Evolutionary conservation across 345 rosid genomes (phyloP), one percentile per base, ranked within the genome.

Genomic region (Draba incana): DNA sequence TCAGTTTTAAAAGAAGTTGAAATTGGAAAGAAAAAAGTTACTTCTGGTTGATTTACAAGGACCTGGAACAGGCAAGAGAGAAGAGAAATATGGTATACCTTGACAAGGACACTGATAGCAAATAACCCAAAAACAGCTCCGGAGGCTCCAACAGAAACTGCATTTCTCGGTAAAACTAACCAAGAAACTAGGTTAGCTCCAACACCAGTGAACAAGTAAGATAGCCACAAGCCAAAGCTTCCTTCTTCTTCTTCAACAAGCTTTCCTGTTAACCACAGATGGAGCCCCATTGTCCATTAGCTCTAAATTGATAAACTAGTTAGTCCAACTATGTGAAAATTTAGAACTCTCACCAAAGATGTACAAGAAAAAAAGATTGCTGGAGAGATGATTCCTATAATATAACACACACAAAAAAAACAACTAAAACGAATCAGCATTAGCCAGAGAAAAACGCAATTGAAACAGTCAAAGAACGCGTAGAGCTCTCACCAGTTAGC

Each of bases 231-330:
- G 8, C 77, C 96, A 20, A 90, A 80, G 61, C 66, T 88, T 47
- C 97, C 96, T 77, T 90, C 97, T 82, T 93, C 97, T 79, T 93
- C 98, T 81, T 90, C 97, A 76, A 88, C 90, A 6, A 93, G 90
- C 80, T 93, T 90, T 78, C 97, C 98, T 93, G 73, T 66, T 70
- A 39, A 51, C 28, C 39, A 48, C 56, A 28, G 5, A 44, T 66
- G 47, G 7, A 73, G 48, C 10, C 53, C 48, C 58, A 72, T 6
- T 46, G 20, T 46, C 66, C 57, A 78, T 41, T 4, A 20, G 62
- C 45, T 51, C 49, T 38, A 44, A 59, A 69, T 5, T 44, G 45
- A 75, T 55, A 58, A 35, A 10, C 42, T 4, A 16, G 11, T 8
- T 45, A 49, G 25, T 49, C 14, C 3, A 57, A 59, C 58, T 43